phyloP scores from a whole-genome alignment of 352 stramenopile species.

The Pseudoperonospora humuli region DNA sequence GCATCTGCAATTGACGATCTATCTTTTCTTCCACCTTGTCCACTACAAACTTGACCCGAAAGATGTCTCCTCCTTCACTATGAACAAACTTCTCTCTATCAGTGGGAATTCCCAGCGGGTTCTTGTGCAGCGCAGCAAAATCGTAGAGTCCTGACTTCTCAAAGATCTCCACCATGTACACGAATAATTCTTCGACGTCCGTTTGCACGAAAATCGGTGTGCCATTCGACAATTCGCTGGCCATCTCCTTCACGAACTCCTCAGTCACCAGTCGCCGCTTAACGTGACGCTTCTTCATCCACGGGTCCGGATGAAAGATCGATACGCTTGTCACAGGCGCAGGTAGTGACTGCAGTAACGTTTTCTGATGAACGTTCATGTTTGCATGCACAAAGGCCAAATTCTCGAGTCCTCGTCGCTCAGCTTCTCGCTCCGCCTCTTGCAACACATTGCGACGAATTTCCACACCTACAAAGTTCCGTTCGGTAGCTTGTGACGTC shows the following conservation, averaged over 20 bases:
- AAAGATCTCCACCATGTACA: conserved; percentile 81
- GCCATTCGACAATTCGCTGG: conserved; percentile 32
- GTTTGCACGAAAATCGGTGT: conserved; percentile 80
- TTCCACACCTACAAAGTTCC: conserved; percentile 80
- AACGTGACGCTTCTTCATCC: conserved; percentile 85
- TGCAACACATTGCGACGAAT: conserved; percentile 74
- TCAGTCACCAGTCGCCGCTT: conserved; percentile 72
- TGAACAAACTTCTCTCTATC: conserved; percentile 68
- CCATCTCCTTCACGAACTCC: conserved; percentile 61
- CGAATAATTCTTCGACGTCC: conserved; percentile 74
- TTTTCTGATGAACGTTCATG: conserved; percentile 74
- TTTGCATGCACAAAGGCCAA: conserved; percentile 74
- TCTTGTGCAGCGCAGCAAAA: conserved; percentile 33
- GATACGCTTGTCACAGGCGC: conserved; percentile 58
- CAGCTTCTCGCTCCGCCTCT: conserved; percentile 42
- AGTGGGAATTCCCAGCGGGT: conserved; percentile 60
- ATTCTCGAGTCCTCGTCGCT: conserved; percentile 44
- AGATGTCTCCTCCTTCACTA: conserved; percentile 65
- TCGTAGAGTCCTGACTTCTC: conserved; percentile 35
- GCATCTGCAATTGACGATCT: not conserved
- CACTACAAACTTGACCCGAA: conserved; percentile 43
- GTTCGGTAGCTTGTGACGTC: conserved; percentile 15
- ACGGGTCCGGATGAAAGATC: conserved; percentile 85
- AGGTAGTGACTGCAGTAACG: conserved; percentile 53
- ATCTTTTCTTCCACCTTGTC: conserved; percentile 6